Conservation (phyloP, 768 basidiomycete species). For the Boletus tylopilopsis region DNA sequence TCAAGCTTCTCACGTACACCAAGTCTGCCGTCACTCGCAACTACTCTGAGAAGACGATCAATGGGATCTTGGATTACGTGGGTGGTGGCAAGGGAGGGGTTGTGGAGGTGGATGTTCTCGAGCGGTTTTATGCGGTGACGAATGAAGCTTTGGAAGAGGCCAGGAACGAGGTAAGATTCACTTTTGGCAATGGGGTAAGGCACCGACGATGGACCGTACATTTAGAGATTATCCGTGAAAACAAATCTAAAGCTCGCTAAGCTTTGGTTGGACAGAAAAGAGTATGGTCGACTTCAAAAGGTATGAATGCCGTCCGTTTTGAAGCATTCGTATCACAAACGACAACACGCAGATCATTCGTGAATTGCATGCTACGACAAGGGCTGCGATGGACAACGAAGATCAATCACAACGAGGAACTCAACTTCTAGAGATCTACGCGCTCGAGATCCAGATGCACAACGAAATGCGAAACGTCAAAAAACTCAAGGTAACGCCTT, state of each 20-base stretch:
- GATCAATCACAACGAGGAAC: conserved; percentile 94
- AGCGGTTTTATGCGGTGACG: conserved; percentile 94
- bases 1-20: conserved; percentile 84
- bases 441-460: conserved; percentile 99
- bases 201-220: conserved; percentile 1
- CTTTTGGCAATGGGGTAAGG: not conserved
- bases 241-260: conserved; percentile 97
- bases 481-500: conserved; percentile 74
- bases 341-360: conserved; percentile 61
- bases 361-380: conserved; percentile 69
- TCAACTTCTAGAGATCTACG: conserved; percentile 93
- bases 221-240: conserved; percentile 86
- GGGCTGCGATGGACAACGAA: conserved; percentile 57
- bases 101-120: conserved; percentile 81
- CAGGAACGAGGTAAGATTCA: conserved; percentile 82
- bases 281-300: conserved; percentile 79
- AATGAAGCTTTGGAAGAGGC: conserved; percentile 87
- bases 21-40: conserved; percentile 94
- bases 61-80: conserved; percentile 96
- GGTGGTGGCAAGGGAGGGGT: conserved; percentile 81
- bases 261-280: conserved; percentile 93
- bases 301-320: conserved; percentile 36
- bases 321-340: not conserved
- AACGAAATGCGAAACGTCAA: conserved; percentile 94
- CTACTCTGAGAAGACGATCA: conserved; percentile 98